phyloP scores from a whole-genome alignment of 441 rosid species.

The Populus hybrid region DNA sequence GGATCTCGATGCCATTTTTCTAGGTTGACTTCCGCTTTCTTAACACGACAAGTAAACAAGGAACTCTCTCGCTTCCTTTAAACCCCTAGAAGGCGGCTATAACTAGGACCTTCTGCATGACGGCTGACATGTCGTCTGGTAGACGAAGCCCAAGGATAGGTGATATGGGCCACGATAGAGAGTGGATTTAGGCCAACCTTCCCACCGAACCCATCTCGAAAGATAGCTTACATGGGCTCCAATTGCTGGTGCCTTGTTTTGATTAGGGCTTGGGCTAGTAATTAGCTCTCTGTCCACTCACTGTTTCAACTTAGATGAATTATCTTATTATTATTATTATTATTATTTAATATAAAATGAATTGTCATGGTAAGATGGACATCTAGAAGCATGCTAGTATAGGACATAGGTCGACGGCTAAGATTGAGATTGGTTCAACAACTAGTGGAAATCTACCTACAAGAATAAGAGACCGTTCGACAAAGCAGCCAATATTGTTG shows the following conservation, averaged over 20 bases:
- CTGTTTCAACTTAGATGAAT: not conserved
- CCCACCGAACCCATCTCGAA: not conserved
- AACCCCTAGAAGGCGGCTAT: not conserved
- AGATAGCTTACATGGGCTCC: not conserved
- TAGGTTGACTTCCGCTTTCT: not conserved
- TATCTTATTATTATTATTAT: no score
- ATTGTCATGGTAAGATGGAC: not conserved
- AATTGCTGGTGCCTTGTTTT: not conserved
- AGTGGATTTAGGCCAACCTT: not conserved
- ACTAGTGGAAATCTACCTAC: not conserved
- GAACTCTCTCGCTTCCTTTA: not conserved
- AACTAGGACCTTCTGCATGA: not conserved
- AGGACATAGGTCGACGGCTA: not conserved
- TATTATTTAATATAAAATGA: not conserved
- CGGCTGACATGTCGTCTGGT: not conserved
- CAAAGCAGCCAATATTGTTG: not conserved
- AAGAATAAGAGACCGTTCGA: not conserved
- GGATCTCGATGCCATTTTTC: conserved; percentile 44
- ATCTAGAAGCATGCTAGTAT: not conserved
- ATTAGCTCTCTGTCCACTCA: not conserved
- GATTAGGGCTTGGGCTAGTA: not conserved
- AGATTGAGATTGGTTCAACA: not conserved
- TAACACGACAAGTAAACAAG: not conserved
- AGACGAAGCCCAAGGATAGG: not conserved
- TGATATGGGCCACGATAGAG: not conserved